These are phyloP conservation scores for Drechslerella coelobrocha DNA, from an alignment of 2,329 filamentous ascomycete species.

Conservation along the genomic window DNA sequence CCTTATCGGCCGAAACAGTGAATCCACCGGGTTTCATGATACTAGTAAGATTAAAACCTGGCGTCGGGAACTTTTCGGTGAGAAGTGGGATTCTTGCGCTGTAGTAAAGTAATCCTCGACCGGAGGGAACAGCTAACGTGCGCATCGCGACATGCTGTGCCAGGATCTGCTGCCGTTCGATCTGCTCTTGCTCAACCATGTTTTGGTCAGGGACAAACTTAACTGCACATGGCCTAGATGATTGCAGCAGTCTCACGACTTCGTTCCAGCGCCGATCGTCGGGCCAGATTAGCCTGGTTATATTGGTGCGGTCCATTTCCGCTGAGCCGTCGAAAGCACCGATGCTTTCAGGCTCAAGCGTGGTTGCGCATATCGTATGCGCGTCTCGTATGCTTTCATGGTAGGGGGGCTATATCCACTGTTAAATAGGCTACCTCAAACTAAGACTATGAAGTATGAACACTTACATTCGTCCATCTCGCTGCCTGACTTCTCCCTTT, in stretches of 20 bases:
- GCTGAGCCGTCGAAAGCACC: constrained; percentile 77
- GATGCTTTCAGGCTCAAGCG: constrained; percentile 61
- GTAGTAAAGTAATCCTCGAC: constrained; percentile 86
- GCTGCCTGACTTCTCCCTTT: constrained; percentile 58
- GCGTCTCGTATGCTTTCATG: constrained; percentile 76
- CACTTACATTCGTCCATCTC: constrained; percentile 55
- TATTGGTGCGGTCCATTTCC: constrained; percentile 79
- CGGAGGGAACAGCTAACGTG: constrained; percentile 86
- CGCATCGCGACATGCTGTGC: constrained; percentile 85
- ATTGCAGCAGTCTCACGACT: constrained; percentile 82
- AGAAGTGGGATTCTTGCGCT: constrained; percentile 84
- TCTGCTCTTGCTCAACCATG: constrained; percentile 83
- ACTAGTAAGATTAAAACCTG: constrained; percentile 90
- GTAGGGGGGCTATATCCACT: constrained; percentile 62
- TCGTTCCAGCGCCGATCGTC: constrained; percentile 90
- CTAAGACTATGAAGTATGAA: neutral
- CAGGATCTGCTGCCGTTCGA: constrained; percentile 90
- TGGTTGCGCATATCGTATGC: constrained; percentile 71
- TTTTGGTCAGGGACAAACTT: constrained; percentile 75
- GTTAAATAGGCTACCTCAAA: constrained; percentile 8
- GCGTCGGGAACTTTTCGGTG: constrained; percentile 88
- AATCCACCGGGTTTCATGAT: constrained; percentile 90
- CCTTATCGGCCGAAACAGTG: constrained; percentile 89
- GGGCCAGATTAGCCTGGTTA: constrained; percentile 86
- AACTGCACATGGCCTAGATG: constrained; percentile 78